Conservation (phyloP, 306 rosid species). For the Psophocarpus tetragonolobus region DNA sequence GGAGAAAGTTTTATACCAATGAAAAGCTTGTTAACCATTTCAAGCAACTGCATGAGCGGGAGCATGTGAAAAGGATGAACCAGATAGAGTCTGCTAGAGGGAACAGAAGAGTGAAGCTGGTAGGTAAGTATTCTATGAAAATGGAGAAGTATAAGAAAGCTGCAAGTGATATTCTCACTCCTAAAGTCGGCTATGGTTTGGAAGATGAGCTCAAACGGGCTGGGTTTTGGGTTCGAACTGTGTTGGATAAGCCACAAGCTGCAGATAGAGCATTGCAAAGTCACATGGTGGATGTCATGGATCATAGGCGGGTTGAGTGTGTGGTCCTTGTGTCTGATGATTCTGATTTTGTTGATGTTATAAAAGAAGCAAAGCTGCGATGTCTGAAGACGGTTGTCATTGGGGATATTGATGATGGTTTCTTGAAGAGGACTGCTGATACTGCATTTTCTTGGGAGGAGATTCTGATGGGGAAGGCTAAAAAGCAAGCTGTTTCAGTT, state of each 20-base stretch:
- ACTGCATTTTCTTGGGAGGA: constrained; percentile 80
- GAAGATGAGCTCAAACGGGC: constrained; percentile 69
- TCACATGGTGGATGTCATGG: constrained; percentile 77
- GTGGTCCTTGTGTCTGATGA: constrained; percentile 87
- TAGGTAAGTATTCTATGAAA: constrained; percentile 82
- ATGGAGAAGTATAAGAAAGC: constrained; percentile 82
- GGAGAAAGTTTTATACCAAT: constrained; percentile 63
- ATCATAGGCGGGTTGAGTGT: constrained; percentile 59
- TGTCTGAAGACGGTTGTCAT: constrained; percentile 72
- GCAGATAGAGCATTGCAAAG: constrained; percentile 53
- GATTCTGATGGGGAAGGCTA: constrained; percentile 75
- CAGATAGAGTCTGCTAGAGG: constrained; percentile 80
- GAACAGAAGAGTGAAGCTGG: constrained; percentile 66
- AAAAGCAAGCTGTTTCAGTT: constrained; percentile 66
- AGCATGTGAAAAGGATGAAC: constrained; percentile 67
- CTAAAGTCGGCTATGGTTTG: constrained; percentile 65
- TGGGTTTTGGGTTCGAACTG: constrained; percentile 65
- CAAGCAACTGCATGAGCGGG: constrained; percentile 70
- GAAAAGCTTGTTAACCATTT: constrained; percentile 85
- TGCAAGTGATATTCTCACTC: constrained; percentile 57
- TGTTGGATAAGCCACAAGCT: constrained; percentile 54
- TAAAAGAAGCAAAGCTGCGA: constrained; percentile 75
- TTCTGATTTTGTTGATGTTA: constrained; percentile 57
- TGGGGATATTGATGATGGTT: constrained; percentile 68
- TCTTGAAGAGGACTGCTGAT: constrained; percentile 76